Conservation (phyloP, 768 basidiomycete species). For the Lentinula edodes region DNA sequence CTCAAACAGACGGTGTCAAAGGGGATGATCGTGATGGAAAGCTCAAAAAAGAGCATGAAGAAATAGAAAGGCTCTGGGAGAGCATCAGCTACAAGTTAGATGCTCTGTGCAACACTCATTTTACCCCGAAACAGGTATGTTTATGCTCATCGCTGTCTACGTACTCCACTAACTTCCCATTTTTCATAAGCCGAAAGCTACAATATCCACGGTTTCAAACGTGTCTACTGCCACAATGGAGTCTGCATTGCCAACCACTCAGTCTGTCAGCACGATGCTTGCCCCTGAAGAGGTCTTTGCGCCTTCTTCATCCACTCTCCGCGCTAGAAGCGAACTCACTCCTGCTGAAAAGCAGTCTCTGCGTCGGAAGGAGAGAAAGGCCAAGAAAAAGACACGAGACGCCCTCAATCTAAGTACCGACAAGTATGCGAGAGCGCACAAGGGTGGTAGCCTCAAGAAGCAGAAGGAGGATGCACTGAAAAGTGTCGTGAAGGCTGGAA, state of each 20-base stretch:
- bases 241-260: constrained; percentile 83
- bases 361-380: constrained; percentile 65
- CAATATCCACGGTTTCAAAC: constrained; percentile 80
- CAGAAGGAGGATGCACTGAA: constrained; percentile 83
- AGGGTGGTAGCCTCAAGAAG: constrained; percentile 55
- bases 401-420: constrained; percentile 58
- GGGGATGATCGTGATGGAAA: constrained; percentile 85
- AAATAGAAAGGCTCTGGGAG: constrained; percentile 81
- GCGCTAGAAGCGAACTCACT: constrained; percentile 75
- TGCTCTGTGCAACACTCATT: constrained; percentile 91
- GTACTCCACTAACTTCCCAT: background rate
- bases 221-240: constrained; percentile 79
- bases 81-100: constrained; percentile 84
- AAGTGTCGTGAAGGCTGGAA: constrained; percentile 77
- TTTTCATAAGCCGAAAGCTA: constrained; percentile 70
- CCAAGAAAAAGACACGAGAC: constrained; percentile 63
- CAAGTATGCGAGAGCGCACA: constrained; percentile 52
- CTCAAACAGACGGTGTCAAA: constrained; percentile 46
- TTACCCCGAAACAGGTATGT: constrained; percentile 87
- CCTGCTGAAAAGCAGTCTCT: constrained; percentile 75
- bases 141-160: background rate
- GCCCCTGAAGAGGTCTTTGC: constrained; percentile 91
- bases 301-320: constrained; percentile 47
- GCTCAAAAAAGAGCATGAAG: constrained; percentile 82
- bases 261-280: constrained; percentile 71